Evolutionary conservation across 75 land plant genomes (phyloP), one percentile per base, ranked within the genome.

Genomic region (Larix kaempferi): DNA sequence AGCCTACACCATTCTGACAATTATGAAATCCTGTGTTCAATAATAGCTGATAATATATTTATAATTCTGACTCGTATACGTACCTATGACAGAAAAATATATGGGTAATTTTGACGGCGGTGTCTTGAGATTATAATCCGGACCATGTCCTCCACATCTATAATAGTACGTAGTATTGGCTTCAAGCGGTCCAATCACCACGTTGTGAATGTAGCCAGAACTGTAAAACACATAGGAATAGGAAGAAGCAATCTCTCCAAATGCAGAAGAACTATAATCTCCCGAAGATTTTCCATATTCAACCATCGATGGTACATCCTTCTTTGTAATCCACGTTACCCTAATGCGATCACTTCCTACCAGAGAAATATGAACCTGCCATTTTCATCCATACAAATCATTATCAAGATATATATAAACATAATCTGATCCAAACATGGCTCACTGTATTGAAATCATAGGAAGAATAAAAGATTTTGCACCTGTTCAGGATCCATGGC

Each of bases 281-380:
- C 82, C 86, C 14, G 88, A 52, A 6, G 56, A 57, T 22, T 69
- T 79, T 33, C 88, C 88, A 52, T 80, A 86, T 22, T 80, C 83
- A 0, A 86, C 87, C 37, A 80, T 14, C 4, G 86, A 64, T 3
- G 77, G 49, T n/a, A 63, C 71, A 29, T 41, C 29, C 11, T 69
- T 56, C 61, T 74, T 2, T 52, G 79, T 80, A 55, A 84, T 77
- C 88, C 88, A 86, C 5, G 88, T 66, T 10, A 86, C 83, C 54
- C 75, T 72, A 74, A 84, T 77, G 52, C 62, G 62, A 27, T 84
- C 84, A 29, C 82, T 58, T 69, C 87, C 88, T n/a, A 81, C 87
- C 52, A 86, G 57, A 39, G 88, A 84, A 12, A 86, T 33, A 73
- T 86, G 88, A 26, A 86, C 88, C 88, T 86, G 76, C 67, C 17